Evolutionary conservation across 2,329 filamentous ascomycete species (phyloP), one percentile per base, ranked within the genome.

Genomic region (Purpureocillium lavendulum): DNA sequence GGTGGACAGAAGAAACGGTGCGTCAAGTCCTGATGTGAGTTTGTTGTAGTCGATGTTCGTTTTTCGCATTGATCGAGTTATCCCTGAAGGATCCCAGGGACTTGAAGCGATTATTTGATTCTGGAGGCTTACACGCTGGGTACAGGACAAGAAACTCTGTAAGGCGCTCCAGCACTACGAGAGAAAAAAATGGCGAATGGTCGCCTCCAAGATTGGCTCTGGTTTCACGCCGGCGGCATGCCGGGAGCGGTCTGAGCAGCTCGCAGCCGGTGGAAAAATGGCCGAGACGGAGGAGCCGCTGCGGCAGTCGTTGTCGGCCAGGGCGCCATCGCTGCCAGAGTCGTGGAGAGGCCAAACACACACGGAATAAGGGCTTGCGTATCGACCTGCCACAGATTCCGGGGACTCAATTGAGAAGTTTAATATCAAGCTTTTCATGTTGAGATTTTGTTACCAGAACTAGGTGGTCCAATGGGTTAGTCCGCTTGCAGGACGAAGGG

Each of bases 1-100:
- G 87, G 54, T 96, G 89, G 89, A 94, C 84, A 37, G 87, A 94
- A 49, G 88, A 95, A 57, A 92, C 86, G 70, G 89, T 95, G 71
- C 66, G 81, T 35, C 15, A 37, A 11, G 8, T 16, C 31, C 9
- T 8, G 31, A 33, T 7, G 14, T 16, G 10, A 16, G 4, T 6
- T 10, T 26, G 5, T 5, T 8, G n/a, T n/a, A 15, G 14, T 15
- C 7, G 9, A 5, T 10, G 4, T 33, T 16, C 8, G n/a, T 8
- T 17, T 4, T 18, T n/a, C 18, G n/a, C 11, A n/a, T 7, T 16
- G n/a, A 29, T 14, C n/a, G 34, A 6, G 21, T 5, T 10, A 6
- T 5, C 21, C 21, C 21, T 10, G 5, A 10, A 26, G 21, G 21
- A 5, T 5, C 21, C 21, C 6, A 26, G 21, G 5, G 21, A 26